Evolutionary conservation across 495 filamentous ascomycete genomes (phyloP).

Genomic region (Penicillium steckii): DNA sequence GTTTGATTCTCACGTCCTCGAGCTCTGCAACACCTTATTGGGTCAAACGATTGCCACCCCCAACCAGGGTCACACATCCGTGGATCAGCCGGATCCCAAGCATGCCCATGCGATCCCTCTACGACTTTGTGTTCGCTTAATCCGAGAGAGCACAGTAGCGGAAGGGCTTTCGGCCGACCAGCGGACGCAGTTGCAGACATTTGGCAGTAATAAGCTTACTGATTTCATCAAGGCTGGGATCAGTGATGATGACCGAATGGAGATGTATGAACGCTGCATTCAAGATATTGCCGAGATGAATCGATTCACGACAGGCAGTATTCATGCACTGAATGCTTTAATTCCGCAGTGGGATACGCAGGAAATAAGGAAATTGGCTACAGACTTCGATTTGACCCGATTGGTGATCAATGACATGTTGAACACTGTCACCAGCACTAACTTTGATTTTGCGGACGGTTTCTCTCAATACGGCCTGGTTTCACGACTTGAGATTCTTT

Average conservation of each 20-base stretch:
- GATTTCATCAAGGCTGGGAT: slow-evolving; percentile 53
- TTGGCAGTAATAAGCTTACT: slow-evolving; percentile 55
- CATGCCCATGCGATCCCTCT: slow-evolving; percentile 38
- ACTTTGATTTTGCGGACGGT: slow-evolving; percentile 33
- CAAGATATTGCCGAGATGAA: slow-evolving; percentile 57
- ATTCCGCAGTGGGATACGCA: slow-evolving; percentile 43
- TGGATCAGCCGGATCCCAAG: slow-evolving; percentile 9
- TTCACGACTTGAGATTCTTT: slow-evolving; percentile 59
- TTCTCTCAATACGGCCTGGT: slow-evolving; percentile 37
- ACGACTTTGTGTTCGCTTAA: slow-evolving; percentile 62
- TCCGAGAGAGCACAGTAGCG: slow-evolving; percentile 58
- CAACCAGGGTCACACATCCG: slow-evolving; percentile 5
- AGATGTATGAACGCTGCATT: slow-evolving; percentile 57
- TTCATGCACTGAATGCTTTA: slow-evolving; percentile 65
- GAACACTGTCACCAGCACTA: slow-evolving; percentile 41
- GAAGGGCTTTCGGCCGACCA: slow-evolving; percentile 38
- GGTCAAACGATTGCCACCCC: slow-evolving; percentile 34
- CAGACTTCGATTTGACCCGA: slow-evolving; percentile 51
- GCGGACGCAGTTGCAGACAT: slow-evolving; percentile 49
- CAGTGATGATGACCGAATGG: slow-evolving; percentile 44
- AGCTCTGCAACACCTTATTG: slow-evolving; percentile 44
- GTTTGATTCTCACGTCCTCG: slow-evolving; percentile 54
- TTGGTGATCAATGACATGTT: slow-evolving; percentile 52
- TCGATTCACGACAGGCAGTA: slow-evolving; percentile 62
- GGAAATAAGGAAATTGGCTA: slow-evolving; percentile 51